Evolutionary conservation across 2,329 filamentous ascomycete genomes (phyloP).

Genomic region (Hypoxylon sp.): DNA sequence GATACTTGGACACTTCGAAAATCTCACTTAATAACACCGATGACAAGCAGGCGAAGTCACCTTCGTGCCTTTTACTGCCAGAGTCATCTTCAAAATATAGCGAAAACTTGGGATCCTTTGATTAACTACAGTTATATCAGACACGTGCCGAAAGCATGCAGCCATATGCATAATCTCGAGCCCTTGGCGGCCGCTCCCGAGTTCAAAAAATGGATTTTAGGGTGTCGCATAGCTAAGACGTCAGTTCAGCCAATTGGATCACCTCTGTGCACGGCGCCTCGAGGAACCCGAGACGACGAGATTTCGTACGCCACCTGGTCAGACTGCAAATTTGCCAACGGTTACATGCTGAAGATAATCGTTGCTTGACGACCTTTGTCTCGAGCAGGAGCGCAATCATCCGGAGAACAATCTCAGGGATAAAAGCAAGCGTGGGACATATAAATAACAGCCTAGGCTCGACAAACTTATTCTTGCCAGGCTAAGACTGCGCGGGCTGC

Average conservation of each 20-base stretch:
- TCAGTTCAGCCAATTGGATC: neutral
- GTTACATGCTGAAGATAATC: neutral
- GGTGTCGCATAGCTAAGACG: neutral
- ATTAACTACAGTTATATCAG: no score
- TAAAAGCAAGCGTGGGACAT: neutral
- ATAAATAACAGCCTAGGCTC: neutral
- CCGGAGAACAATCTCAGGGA: neutral
- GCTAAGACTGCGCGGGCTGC: neutral
- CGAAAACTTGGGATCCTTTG: no score
- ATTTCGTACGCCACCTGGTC: neutral
- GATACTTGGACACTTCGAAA: neutral
- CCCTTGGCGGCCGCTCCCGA: no score
- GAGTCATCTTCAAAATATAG: neutral
- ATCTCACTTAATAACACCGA: conserved; percentile 4
- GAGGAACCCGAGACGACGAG: neutral
- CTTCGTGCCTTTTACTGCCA: neutral
- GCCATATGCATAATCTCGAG: no score
- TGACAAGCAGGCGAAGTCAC: neutral
- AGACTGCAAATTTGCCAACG: neutral
- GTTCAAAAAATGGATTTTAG: no score
- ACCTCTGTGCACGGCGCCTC: conserved; percentile 2
- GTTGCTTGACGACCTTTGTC: neutral
- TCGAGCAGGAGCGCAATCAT: neutral
- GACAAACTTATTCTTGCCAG: neutral
- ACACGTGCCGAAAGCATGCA: no score